These are phyloP conservation scores for Penicillium soppii DNA, from an alignment of 495 filamentous ascomycete genomes.

Conservation along the genomic window DNA sequence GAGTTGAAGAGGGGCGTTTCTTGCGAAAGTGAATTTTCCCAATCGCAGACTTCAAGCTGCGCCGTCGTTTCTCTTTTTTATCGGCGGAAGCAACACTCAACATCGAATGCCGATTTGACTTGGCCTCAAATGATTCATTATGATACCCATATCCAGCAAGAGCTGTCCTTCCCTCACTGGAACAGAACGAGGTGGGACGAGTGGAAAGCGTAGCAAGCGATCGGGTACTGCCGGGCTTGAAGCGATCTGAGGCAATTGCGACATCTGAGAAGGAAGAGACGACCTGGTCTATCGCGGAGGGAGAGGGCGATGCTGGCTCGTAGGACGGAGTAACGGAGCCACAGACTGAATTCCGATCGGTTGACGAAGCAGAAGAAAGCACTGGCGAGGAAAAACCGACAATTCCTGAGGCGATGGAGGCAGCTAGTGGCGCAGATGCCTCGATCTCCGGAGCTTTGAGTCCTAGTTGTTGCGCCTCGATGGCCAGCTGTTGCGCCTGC, in stretches of 20 bases:
- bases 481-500: conserved; percentile 35
- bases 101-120: conserved; percentile 28
- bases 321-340: conserved; percentile 26
- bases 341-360: conserved; percentile 35
- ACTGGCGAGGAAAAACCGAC: conserved; percentile 39
- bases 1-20: conserved; percentile 31
- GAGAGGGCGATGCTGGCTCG: conserved; percentile 18
- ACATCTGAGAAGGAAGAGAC: conserved; percentile 38
- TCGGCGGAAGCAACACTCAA: conserved; percentile 32
- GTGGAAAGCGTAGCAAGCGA: conserved; percentile 44
- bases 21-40: conserved; percentile 42
- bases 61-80: conserved; percentile 34
- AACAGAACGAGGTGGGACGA: conserved; percentile 43
- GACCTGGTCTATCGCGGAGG: conserved; percentile 31
- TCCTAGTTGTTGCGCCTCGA: conserved; percentile 42
- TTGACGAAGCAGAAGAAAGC: conserved; percentile 39
- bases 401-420: conserved; percentile 40
- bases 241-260: conserved; percentile 35
- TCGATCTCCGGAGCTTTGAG: conserved; percentile 39
- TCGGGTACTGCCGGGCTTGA: conserved; percentile 37
- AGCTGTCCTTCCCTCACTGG: conserved; percentile 32
- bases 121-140: conserved; percentile 8
- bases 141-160: conserved; percentile 12
- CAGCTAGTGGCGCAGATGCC: conserved; percentile 38
- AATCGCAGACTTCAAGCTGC: conserved; percentile 40